phyloP scores from a whole-genome alignment of 345 rosid species.

The Excoecaria agallocha region DNA sequence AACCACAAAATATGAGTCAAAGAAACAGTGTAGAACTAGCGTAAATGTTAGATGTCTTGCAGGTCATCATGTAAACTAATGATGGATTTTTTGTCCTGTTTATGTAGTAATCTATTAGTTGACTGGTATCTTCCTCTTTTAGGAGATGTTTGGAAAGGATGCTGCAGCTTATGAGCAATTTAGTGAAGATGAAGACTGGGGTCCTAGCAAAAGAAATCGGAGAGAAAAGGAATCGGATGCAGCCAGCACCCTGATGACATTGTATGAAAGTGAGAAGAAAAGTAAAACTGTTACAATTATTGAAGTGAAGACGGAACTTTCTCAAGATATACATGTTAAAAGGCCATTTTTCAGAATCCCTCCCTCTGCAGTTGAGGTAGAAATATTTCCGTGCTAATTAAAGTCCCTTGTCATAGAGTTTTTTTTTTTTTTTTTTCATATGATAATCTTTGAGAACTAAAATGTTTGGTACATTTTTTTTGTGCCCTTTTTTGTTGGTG shows the following conservation, averaged over 20 bases:
- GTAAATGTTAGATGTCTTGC: background rate
- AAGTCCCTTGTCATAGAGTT: conserved; percentile 4
- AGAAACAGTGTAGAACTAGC: background rate
- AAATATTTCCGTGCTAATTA: conserved; percentile 16
- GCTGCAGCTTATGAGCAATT: conserved; percentile 60
- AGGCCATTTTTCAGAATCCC: conserved; percentile 71
- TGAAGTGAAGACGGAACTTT: conserved; percentile 36
- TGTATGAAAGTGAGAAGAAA: conserved; percentile 54
- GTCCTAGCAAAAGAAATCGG: conserved; percentile 74
- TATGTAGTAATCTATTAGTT: background rate
- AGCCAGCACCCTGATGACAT: conserved; percentile 60
- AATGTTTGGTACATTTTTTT: background rate
- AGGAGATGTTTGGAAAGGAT: conserved; percentile 99
- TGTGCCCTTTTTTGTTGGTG: background rate
- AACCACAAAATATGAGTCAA: background rate
- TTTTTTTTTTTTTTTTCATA: background rate
- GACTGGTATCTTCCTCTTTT: conserved; percentile 5
- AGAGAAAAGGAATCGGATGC: conserved; percentile 82
- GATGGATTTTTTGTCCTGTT: background rate
- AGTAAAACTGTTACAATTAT: conserved; percentile 29
- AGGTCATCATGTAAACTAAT: background rate
- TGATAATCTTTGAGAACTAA: conserved; percentile 2
- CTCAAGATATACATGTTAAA: conserved; percentile 45
- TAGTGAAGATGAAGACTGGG: conserved; percentile 99
- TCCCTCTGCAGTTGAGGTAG: conserved; percentile 75